These are phyloP conservation scores for Tulasnella sp. DNA, from an alignment of 768 basidiomycete species.

Conservation along the genomic window DNA sequence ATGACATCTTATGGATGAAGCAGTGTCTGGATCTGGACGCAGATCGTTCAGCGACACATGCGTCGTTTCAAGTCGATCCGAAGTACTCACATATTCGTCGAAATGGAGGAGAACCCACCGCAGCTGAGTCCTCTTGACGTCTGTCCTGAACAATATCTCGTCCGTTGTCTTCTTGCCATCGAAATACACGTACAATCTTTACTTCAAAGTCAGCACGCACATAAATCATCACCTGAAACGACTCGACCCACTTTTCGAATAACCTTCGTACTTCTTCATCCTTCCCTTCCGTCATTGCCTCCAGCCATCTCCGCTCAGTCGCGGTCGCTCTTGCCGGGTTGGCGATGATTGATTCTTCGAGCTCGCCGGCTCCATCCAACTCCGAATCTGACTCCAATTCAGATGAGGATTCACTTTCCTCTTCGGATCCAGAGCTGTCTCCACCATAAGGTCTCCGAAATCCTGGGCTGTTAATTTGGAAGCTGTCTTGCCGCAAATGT, in stretches of 20 bases:
- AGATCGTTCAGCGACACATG: neutral
- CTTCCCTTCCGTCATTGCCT: constrained; percentile 86
- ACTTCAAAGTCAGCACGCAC: neutral
- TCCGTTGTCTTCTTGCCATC: constrained; percentile 90
- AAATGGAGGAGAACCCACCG: constrained; percentile 80
- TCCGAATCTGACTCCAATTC: constrained; percentile 48
- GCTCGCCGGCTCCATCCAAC: constrained; percentile 40
- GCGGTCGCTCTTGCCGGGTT: constrained; percentile 81
- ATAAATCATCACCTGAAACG: neutral
- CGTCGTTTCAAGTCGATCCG: neutral
- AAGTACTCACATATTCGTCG: constrained; percentile 71
- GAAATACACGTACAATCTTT: constrained; percentile 86
- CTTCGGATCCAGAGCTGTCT: constrained; percentile 29
- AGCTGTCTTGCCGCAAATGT: constrained; percentile 30
- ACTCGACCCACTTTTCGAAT: constrained; percentile 66
- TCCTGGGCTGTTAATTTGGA: constrained; percentile 33
- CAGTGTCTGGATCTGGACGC: neutral
- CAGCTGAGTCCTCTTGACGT: constrained; percentile 78
- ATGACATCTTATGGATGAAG: neutral
- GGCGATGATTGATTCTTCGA: constrained; percentile 61
- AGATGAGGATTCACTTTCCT: constrained; percentile 20
- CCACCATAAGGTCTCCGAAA: neutral
- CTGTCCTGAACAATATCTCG: constrained; percentile 87
- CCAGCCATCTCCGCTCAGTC: constrained; percentile 74
- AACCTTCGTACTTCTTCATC: constrained; percentile 62